Percentiles rank a stretch among this genome's conserved stretches.
Evolutionary conservation across 2,329 filamentous ascomycete genomes (phyloP).

Genomic region (Simplicillium aogashimaense): DNA sequence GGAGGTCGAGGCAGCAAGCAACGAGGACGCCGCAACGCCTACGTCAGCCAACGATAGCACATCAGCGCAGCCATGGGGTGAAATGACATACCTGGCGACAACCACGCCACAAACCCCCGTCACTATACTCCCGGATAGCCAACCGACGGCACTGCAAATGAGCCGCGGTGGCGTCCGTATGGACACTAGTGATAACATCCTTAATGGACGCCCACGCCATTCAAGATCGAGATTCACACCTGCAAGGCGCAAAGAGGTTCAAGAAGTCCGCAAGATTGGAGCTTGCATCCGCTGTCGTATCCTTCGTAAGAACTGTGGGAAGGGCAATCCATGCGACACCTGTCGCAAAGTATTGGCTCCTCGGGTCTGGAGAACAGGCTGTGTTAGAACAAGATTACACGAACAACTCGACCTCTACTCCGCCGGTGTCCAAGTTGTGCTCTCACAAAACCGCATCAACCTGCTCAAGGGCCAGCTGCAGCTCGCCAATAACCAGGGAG

Average conservation of each 20-base stretch:
- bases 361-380: constrained; percentile 55
- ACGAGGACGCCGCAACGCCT: constrained; percentile 13
- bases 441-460: constrained; percentile 50
- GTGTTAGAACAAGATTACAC: constrained; percentile 51
- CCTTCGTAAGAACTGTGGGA: constrained; percentile 56
- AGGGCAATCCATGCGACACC: constrained; percentile 51
- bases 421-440: constrained; percentile 52
- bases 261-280: constrained; percentile 54
- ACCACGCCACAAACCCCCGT: constrained; percentile 13
- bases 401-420: constrained; percentile 55
- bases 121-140: constrained; percentile 18
- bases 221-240: constrained; percentile 48
- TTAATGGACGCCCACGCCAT: constrained; percentile 40
- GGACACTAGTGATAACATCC: constrained; percentile 30
- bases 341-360: constrained; percentile 54
- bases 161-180: constrained; percentile 42
- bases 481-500: constrained; percentile 36
- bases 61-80: constrained; percentile 38
- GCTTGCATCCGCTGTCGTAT: constrained; percentile 59
- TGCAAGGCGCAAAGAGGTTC: constrained; percentile 51
- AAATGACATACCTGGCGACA: constrained; percentile 37
- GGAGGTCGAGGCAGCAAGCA: constrained; percentile 15
- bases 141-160: constrained; percentile 20
- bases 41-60: constrained; percentile 13
- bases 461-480: constrained; percentile 39